Base-by-base conservation (phyloP, 2,329 filamentous ascomycete genomes). In the Trichoderma atroviride region DNA sequence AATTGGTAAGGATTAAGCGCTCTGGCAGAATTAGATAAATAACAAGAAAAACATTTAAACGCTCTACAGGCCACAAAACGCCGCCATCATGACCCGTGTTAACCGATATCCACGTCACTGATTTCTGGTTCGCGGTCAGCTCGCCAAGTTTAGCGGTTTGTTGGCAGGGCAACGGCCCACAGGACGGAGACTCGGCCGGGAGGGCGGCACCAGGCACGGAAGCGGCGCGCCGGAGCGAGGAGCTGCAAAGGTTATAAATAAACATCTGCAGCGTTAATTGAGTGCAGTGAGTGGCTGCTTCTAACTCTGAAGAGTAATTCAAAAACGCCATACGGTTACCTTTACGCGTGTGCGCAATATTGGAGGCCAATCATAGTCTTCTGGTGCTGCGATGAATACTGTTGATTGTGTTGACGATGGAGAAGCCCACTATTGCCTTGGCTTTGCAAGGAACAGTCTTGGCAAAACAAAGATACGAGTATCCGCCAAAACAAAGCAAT, bases 81-180 rank as follows among this genome's bases (percentile, higher is more conserved):
- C 56, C 29, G 27, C 43, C 43, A 62, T 40, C 35, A n/a, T 31
- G 33, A n/a, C 14, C 66, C 69, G 29, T 37, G 4, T 63, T 57
- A 66, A 52, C 50, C 63, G 69, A 63, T 52, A 57, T 62, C 40
- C 69, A 70, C 69, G 63, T 68, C 69, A 70, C 59, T 31, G 24
- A 35, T 43, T 47, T 67, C 35, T 35, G 61, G 22, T 62, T 69
- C 24, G 40, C 59, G 64, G 64, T 53, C 68, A 65, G 61, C 27
- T 33, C 47, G 57, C 33, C 60, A 65, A 53, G 60, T 16, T 40
- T n/a, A n/a, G 43, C 31, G 29, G 59, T n/a, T n/a, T 55, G 68
- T 69, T 69, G 68, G 37, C 68, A 22, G 60, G 59, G 68, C 55
- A 69, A 69, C 68, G 29, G 14, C 24, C 55, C 31, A 14, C 53